Evolutionary conservation across 306 rosid species (phyloP).

Genomic region (Casuarina cunninghamiana): DNA sequence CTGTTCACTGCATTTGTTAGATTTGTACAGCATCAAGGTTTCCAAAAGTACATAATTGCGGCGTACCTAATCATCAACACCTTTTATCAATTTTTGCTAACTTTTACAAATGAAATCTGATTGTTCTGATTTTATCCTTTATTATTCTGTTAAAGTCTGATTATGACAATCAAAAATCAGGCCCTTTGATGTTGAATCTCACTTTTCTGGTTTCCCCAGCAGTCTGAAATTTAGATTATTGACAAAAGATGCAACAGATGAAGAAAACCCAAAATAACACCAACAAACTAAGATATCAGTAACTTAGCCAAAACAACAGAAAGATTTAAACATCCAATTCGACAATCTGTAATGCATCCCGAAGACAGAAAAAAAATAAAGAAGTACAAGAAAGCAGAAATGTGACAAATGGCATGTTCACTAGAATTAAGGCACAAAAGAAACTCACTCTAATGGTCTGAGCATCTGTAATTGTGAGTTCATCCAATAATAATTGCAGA

Average conservation of each 20-base stretch:
- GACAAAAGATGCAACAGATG: neutral
- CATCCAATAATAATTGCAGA: slow-evolving; percentile 63
- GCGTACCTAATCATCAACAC: too few species aligned
- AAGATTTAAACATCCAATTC: neutral
- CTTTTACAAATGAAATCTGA: neutral
- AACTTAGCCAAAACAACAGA: neutral
- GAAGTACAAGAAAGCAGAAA: neutral
- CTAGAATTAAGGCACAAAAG: slow-evolving; percentile 16
- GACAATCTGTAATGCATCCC: neutral
- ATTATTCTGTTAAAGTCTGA: too few species aligned
- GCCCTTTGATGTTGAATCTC: neutral
- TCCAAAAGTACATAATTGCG: neutral
- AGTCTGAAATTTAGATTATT: neutral
- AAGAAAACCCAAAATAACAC: neutral
- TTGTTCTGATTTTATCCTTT: too few species aligned
- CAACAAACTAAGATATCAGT: neutral
- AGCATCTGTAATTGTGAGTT: slow-evolving; percentile 36
- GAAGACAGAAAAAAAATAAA: neutral
- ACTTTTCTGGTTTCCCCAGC: neutral
- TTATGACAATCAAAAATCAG: neutral
- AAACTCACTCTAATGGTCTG: slow-evolving; percentile 57
- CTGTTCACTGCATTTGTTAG: neutral
- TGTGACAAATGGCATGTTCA: slow-evolving; percentile 14
- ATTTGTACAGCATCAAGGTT: neutral
- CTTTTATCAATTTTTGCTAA: neutral